Conservation (phyloP, 371 early-diverging fungal species). For the Rhizopus arrhizus region DNA sequence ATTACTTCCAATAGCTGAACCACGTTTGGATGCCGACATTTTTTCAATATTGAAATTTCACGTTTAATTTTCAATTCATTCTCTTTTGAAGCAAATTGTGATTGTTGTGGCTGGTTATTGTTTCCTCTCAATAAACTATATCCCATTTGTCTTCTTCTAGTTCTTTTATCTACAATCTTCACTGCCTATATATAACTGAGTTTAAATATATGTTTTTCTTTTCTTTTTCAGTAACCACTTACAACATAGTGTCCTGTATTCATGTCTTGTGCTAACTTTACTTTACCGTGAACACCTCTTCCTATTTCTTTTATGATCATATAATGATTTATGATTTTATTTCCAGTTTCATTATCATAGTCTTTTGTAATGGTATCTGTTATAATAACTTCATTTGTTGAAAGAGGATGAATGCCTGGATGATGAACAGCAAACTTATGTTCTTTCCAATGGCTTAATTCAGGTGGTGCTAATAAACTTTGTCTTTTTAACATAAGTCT, state of each 20-base stretch:
- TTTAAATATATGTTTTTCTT: background rate
- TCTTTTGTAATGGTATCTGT: slow-evolving; percentile 70
- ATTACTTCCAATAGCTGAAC: slow-evolving; percentile 91
- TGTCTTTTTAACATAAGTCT: background rate
- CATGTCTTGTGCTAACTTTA: slow-evolving; percentile 83
- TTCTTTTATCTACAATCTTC: slow-evolving; percentile 74
- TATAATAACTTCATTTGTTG: slow-evolving; percentile 19
- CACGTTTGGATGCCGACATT: slow-evolving; percentile 91
- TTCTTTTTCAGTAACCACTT: slow-evolving; percentile 9
- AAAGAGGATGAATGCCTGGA: background rate
- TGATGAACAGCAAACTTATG: background rate
- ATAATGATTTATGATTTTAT: slow-evolving; percentile 93
- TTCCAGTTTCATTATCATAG: slow-evolving; percentile 82
- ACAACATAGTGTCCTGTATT: slow-evolving; percentile 78
- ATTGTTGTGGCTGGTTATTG: slow-evolving; percentile 28
- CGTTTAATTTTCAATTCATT: slow-evolving; percentile 88
- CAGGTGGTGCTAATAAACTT: background rate
- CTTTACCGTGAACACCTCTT: slow-evolving; percentile 95
- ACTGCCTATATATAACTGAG: background rate
- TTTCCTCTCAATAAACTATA: slow-evolving; percentile 44
- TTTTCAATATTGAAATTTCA: slow-evolving; percentile 95
- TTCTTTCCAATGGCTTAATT: background rate
- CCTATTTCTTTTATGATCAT: slow-evolving; percentile 91
- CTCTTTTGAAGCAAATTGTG: slow-evolving; percentile 28
- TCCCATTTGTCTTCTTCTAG: slow-evolving; percentile 67